A percentile compares a stretch with the other conserved stretches of the same genome.
These are phyloP conservation scores for Rubia peregrina DNA, from an alignment of 305 asterid genomes.

Conservation along the genomic window DNA sequence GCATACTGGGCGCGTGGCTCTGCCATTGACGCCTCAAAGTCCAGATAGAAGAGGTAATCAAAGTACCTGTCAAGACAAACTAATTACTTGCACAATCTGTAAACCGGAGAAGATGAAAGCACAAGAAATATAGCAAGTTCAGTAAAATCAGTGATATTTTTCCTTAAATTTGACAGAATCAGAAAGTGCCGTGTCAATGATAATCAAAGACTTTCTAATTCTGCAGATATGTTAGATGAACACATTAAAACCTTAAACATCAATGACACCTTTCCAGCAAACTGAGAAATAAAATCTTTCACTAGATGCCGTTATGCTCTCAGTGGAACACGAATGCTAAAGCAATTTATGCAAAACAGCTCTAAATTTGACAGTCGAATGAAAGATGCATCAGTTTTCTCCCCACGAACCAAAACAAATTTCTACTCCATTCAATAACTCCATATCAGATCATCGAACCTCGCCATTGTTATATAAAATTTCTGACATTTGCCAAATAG, in stretches of 20 bases:
- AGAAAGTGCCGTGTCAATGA: background rate
- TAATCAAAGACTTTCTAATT: background rate
- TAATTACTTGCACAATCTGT: slow-evolving; percentile 11
- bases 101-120: background rate
- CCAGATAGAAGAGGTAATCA: slow-evolving; percentile 86
- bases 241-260: background rate
- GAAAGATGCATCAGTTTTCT: background rate
- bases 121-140: background rate
- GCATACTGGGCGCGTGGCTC: slow-evolving; percentile 92
- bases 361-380: no score
- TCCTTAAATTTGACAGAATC: background rate
- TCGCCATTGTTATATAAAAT: no score
- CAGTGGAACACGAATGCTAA: background rate
- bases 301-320: background rate
- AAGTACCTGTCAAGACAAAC: slow-evolving; percentile 64
- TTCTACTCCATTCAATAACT: background rate
- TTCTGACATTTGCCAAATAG: slow-evolving; percentile 4
- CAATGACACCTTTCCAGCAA: background rate
- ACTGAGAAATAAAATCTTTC: background rate
- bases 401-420: background rate
- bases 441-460: no score
- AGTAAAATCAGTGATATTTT: background rate
- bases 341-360: background rate
- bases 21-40: slow-evolving; percentile 93
- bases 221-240: background rate